Conservation (phyloP, 768 basidiomycete genomes). For the Lactarius sp. region DNA sequence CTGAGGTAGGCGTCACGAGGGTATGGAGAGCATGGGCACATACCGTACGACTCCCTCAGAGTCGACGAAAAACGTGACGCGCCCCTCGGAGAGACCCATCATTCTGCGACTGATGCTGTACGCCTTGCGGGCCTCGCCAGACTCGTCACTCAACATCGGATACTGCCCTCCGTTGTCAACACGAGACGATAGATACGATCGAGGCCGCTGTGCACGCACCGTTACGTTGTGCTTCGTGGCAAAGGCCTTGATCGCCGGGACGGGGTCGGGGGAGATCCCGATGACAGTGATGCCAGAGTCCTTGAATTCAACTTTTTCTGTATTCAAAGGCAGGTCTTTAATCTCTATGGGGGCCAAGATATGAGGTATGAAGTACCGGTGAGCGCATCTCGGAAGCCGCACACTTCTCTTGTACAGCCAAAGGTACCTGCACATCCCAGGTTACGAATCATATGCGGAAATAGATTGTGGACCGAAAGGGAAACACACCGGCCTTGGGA, state of each 20-base stretch:
- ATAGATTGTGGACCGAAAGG: slow-evolving; percentile 11
- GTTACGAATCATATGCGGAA: not conserved
- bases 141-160: slow-evolving; percentile 69
- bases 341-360: not conserved
- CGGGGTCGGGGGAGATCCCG: slow-evolving; percentile 69
- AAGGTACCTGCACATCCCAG: slow-evolving; percentile 45
- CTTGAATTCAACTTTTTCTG: slow-evolving; percentile 64
- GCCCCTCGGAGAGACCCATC: slow-evolving; percentile 57
- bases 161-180: slow-evolving; percentile 42
- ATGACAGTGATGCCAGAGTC: slow-evolving; percentile 59
- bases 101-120: slow-evolving; percentile 65
- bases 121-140: slow-evolving; percentile 55
- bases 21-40: slow-evolving; percentile 21
- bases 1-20: not conserved
- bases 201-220: slow-evolving; percentile 35
- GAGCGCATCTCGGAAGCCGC: slow-evolving; percentile 76
- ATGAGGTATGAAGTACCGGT: slow-evolving; percentile 40
- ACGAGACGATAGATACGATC: not conserved
- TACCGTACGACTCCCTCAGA: slow-evolving; percentile 62
- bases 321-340: not conserved
- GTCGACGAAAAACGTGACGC: slow-evolving; percentile 77
- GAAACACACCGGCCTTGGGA: slow-evolving; percentile 54
- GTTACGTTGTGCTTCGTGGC: slow-evolving; percentile 65
- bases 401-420: slow-evolving; percentile 80
- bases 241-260: slow-evolving; percentile 69